phyloP scores from a whole-genome alignment of 768 basidiomycete genomes.

The Mrakia gelida region DNA sequence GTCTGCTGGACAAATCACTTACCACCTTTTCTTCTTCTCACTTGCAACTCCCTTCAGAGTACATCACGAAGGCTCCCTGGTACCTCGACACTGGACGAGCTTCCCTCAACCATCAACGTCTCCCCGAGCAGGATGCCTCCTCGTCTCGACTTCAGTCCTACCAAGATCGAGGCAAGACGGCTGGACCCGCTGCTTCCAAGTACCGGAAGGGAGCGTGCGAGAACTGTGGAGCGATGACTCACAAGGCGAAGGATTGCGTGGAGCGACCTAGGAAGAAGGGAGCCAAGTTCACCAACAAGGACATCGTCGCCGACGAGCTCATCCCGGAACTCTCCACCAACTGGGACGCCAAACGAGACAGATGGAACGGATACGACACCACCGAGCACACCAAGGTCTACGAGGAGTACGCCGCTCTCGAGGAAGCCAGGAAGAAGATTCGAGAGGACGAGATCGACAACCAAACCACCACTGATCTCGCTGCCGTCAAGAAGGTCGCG shows the following conservation, averaged over 20 bases:
- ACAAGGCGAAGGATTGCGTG: conserved; percentile 83
- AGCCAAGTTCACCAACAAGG: conserved; percentile 82
- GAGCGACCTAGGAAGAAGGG: conserved; percentile 95
- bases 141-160: conserved; percentile 74
- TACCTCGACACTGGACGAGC: conserved; percentile 93
- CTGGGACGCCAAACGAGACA: conserved; percentile 91
- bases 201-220: conserved; percentile 98
- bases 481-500: conserved; percentile 88
- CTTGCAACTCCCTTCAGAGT: conserved; percentile 58
- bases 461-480: conserved; percentile 85
- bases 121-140: conserved; percentile 55
- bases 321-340: conserved; percentile 65
- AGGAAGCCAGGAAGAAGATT: conserved; percentile 80
- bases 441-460: conserved; percentile 98
- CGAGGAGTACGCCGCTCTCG: conserved; percentile 89
- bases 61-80: conserved; percentile 98
- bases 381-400: conserved; percentile 79
- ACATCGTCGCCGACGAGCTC: conserved; percentile 88
- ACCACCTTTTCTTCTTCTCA: not conserved
- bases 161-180: conserved; percentile 81
- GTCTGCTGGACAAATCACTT: not conserved
- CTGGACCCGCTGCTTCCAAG: conserved; percentile 90
- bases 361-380: conserved; percentile 98
- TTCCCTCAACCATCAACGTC: conserved; percentile 89
- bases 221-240: conserved; percentile 96